Conservation (phyloP, 2,329 filamentous ascomycete species). For the Aureobasidium sp. region DNA sequence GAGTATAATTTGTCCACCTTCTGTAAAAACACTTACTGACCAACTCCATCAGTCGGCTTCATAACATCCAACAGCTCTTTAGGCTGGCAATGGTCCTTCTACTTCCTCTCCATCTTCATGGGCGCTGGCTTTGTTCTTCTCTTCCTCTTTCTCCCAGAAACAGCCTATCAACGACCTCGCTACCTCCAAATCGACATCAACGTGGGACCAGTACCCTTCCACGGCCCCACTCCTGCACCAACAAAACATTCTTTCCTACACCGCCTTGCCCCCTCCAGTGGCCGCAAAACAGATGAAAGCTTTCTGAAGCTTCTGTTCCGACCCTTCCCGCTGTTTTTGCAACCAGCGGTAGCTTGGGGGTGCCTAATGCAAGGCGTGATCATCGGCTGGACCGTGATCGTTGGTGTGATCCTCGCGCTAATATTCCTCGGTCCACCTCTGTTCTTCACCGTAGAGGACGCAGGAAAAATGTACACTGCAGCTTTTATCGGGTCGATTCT, state of each 20-base stretch:
- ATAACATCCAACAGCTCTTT: conserved; percentile 58
- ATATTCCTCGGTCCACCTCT: conserved; percentile 75
- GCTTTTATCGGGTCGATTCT: conserved; percentile 76
- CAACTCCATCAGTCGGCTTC: conserved; percentile 55
- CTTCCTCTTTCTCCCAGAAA: conserved; percentile 78
- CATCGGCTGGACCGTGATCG: conserved; percentile 94
- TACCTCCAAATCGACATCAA: conserved; percentile 49
- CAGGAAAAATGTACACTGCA: conserved; percentile 80
- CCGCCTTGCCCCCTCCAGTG: conserved; percentile 64
- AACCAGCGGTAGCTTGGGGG: conserved; percentile 79
- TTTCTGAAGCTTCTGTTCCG: conserved; percentile 61
- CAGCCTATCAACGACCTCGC: conserved; percentile 62
- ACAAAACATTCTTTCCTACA: conserved; percentile 21
- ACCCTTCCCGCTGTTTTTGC: conserved; percentile 73
- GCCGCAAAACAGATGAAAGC: conserved; percentile 69
- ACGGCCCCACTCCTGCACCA: not conserved
- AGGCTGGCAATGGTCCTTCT: conserved; percentile 84
- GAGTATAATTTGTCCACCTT: not conserved
- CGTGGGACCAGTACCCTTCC: not conserved
- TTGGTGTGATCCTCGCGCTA: conserved; percentile 71
- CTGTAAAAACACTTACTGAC: not conserved
- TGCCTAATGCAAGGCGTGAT: conserved; percentile 78
- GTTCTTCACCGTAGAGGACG: conserved; percentile 72
- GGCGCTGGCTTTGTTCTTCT: conserved; percentile 62
- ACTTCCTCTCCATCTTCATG: conserved; percentile 78